Evolutionary conservation across 2,329 filamentous ascomycete species (phyloP).

Genomic region (Calonectria montana): DNA sequence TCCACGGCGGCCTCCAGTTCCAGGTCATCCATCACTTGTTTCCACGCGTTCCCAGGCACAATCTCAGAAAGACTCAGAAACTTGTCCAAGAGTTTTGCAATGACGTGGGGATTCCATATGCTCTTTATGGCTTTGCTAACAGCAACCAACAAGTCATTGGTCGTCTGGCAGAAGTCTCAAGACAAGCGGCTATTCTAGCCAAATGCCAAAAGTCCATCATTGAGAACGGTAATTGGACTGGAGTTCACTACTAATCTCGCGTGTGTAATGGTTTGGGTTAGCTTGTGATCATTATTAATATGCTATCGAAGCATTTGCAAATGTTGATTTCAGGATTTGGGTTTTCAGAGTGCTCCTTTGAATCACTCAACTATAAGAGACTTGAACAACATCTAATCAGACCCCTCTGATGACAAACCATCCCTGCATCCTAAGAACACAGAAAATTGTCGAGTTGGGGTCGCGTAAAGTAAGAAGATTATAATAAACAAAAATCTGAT

Average conservation of each 20-base stretch:
- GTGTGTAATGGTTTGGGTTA: too few species aligned
- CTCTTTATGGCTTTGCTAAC: conserved; percentile 85
- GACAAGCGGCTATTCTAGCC: conserved; percentile 80
- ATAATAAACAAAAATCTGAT: too few species aligned
- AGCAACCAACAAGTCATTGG: conserved; percentile 86
- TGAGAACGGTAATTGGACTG: not conserved
- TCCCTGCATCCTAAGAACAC: too few species aligned
- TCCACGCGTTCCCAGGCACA: conserved; percentile 85
- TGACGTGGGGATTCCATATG: conserved; percentile 86
- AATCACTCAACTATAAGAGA: too few species aligned
- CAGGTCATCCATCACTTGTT: conserved; percentile 90
- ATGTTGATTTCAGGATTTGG: too few species aligned
- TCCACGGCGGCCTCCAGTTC: conserved; percentile 90
- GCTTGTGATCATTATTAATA: not conserved
- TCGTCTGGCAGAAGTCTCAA: conserved; percentile 80
- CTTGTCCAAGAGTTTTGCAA: conserved; percentile 84
- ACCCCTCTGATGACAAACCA: too few species aligned
- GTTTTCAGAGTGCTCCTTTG: too few species aligned
- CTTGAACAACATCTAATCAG: too few species aligned
- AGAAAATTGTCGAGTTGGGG: too few species aligned
- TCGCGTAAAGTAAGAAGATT: too few species aligned
- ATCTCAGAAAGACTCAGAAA: conserved; percentile 79
- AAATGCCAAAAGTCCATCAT: conserved; percentile 74
- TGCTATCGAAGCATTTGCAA: too few species aligned
- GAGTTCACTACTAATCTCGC: not conserved